Evolutionary conservation across 176 grass and related monocot genomes (phyloP).

Genomic region (Saccharum officinarum): DNA sequence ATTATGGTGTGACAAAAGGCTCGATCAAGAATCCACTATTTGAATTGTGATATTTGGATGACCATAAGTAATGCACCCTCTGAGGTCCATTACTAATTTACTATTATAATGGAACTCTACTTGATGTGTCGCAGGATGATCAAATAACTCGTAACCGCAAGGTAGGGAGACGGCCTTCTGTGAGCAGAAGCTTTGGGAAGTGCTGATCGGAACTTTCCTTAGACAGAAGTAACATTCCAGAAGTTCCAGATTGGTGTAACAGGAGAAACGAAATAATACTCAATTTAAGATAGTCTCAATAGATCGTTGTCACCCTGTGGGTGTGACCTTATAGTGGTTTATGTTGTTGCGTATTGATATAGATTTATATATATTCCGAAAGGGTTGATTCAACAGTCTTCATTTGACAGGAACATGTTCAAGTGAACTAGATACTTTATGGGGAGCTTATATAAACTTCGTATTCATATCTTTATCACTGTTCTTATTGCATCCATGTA

Average conservation of each 20-base stretch:
- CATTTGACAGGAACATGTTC: conserved; percentile 1
- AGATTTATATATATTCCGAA: neutral
- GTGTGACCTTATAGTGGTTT: conserved; percentile 10
- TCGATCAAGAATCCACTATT: neutral
- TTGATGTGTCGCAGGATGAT: conserved; percentile 69
- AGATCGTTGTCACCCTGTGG: conserved; percentile 15
- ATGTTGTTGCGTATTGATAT: neutral
- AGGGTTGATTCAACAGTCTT: conserved; percentile 11
- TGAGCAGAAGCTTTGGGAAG: conserved; percentile 81
- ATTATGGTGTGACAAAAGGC: conserved; percentile 12
- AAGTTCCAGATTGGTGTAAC: conserved; percentile 18
- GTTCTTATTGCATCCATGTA: neutral
- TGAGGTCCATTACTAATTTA: conserved; percentile 10
- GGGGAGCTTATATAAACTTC: neutral
- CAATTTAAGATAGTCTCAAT: conserved; percentile 8
- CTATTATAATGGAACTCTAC: neutral
- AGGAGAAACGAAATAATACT: conserved; percentile 35
- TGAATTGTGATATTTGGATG: neutral
- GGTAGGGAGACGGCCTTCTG: conserved; percentile 55
- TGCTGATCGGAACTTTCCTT: conserved; percentile 43
- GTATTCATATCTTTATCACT: neutral
- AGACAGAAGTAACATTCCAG: conserved; percentile 19
- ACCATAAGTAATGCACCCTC: neutral
- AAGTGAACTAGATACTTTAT: conserved; percentile 2
- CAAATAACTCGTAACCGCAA: conserved; percentile 71